Conservation (phyloP, 352 stramenopile species). For the Phytophthora idaei region DNA sequence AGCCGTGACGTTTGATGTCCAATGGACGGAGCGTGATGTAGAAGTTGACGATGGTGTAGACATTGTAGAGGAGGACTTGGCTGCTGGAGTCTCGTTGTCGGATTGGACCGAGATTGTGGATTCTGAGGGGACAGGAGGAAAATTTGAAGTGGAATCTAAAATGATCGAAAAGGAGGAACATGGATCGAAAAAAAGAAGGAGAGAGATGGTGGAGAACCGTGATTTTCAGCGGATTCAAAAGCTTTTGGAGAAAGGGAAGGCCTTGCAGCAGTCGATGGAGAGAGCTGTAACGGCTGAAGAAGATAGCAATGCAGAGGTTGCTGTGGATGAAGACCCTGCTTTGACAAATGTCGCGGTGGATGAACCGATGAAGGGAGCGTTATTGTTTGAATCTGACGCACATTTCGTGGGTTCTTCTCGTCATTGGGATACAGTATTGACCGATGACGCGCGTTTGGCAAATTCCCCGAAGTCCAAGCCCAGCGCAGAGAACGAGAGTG, state of each 20-base stretch:
- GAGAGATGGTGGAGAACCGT: background rate
- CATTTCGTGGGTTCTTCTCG: background rate
- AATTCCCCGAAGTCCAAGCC: background rate
- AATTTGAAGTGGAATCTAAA: background rate
- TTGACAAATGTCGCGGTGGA: background rate
- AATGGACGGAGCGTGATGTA: conserved; percentile 21
- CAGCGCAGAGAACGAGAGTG: conserved; percentile 1
- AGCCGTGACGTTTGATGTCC: conserved; percentile 32
- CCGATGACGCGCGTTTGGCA: background rate
- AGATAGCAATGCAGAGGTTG: background rate
- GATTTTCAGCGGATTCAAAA: conserved; percentile 28
- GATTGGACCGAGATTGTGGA: background rate
- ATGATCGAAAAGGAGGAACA: background rate
- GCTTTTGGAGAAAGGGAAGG: conserved; percentile 53
- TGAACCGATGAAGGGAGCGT: background rate
- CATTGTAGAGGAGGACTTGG: conserved; percentile 1
- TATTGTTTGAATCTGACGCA: background rate
- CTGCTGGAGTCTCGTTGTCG: background rate
- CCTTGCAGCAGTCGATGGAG: conserved; percentile 54
- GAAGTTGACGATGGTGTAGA: background rate
- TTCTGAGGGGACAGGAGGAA: background rate
- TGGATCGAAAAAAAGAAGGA: background rate
- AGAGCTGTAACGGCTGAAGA: conserved; percentile 29
- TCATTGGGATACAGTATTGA: background rate
- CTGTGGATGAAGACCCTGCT: background rate